Evolutionary conservation across 495 filamentous ascomycete genomes (phyloP).

Genomic region (Daldinia caldariorum): DNA sequence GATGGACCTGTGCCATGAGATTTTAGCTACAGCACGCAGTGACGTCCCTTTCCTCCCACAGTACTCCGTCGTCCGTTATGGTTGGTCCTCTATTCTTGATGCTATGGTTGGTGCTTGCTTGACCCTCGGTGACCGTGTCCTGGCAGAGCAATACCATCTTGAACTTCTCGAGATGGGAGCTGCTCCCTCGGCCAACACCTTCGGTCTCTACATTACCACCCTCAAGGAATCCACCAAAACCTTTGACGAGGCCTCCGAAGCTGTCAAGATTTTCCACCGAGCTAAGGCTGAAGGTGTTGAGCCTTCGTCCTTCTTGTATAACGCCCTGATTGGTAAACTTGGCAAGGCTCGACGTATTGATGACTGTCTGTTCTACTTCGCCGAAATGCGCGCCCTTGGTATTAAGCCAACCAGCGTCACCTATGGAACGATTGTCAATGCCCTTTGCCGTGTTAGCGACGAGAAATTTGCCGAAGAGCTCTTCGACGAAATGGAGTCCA

Average conservation of each 20-base stretch:
- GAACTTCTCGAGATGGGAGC: slow-evolving; percentile 87
- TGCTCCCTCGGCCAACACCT: slow-evolving; percentile 95
- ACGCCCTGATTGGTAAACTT: slow-evolving; percentile 96
- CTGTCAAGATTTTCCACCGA: slow-evolving; percentile 94
- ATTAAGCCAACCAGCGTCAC: slow-evolving; percentile 97
- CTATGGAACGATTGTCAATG: slow-evolving; percentile 97
- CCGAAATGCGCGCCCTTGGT: slow-evolving; percentile 91
- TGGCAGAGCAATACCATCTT: slow-evolving; percentile 87
- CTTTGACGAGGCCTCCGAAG: slow-evolving; percentile 95
- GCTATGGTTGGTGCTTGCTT: slow-evolving; percentile 95
- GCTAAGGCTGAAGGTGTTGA: slow-evolving; percentile 94
- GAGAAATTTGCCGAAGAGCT: slow-evolving; percentile 97
- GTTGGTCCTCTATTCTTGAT: slow-evolving; percentile 94
- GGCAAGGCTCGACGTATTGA: slow-evolving; percentile 97
- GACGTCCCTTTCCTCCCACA: slow-evolving; percentile 86
- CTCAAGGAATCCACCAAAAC: slow-evolving; percentile 96
- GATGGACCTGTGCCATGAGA: slow-evolving; percentile 82
- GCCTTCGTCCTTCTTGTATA: slow-evolving; percentile 96
- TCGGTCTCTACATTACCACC: slow-evolving; percentile 97
- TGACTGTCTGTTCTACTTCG: slow-evolving; percentile 97
- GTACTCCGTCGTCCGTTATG: slow-evolving; percentile 85
- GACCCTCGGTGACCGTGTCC: slow-evolving; percentile 77
- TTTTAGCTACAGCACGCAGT: slow-evolving; percentile 83
- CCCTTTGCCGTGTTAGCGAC: slow-evolving; percentile 94
- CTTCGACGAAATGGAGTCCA: slow-evolving; percentile 98